phyloP scores from a whole-genome alignment of 2,329 filamentous ascomycete species.

The Sclerotinia sclerotiorum region DNA sequence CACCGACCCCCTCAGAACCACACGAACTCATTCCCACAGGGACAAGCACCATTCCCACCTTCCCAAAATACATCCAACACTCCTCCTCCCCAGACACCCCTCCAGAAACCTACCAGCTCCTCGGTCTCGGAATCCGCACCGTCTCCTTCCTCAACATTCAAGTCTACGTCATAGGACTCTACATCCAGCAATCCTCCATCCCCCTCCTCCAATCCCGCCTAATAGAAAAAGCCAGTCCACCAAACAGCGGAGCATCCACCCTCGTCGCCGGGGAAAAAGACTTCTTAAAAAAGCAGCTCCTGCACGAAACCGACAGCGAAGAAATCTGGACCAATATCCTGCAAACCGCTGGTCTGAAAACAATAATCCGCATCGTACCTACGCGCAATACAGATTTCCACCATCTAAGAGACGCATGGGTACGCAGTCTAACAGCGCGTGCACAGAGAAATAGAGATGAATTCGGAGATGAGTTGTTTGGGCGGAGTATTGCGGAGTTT shows the following conservation, averaged over 20 bases:
- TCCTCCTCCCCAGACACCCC: constrained; percentile 78
- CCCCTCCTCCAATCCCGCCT: constrained; percentile 75
- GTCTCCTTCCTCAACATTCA: constrained; percentile 89
- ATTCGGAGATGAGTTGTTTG: constrained; percentile 73
- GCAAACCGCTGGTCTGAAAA: constrained; percentile 65
- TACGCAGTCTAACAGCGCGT: constrained; percentile 76
- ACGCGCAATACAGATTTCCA: constrained; percentile 93
- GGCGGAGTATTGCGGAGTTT: constrained; percentile 71
- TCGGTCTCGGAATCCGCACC: constrained; percentile 83
- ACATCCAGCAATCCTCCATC: constrained; percentile 82
- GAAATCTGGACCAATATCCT: constrained; percentile 74
- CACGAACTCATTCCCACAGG: constrained; percentile 44
- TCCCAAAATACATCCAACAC: constrained; percentile 76
- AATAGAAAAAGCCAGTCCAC: constrained; percentile 71
- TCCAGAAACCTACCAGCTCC: constrained; percentile 72
- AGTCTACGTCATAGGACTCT: constrained; percentile 93
- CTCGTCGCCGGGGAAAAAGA: constrained; percentile 81
- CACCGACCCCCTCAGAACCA: no score
- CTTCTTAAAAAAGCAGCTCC: constrained; percentile 64
- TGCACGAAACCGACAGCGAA: constrained; percentile 68
- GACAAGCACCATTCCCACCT: constrained; percentile 38
- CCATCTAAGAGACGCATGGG: constrained; percentile 88
- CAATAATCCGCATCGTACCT: constrained; percentile 78
- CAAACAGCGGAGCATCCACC: constrained; percentile 65
- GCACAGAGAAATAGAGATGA: constrained; percentile 53